These are phyloP conservation scores for Sporisorium scitamineum DNA, from an alignment of 1,284 basidiomycete genomes.

Conservation along the genomic window DNA sequence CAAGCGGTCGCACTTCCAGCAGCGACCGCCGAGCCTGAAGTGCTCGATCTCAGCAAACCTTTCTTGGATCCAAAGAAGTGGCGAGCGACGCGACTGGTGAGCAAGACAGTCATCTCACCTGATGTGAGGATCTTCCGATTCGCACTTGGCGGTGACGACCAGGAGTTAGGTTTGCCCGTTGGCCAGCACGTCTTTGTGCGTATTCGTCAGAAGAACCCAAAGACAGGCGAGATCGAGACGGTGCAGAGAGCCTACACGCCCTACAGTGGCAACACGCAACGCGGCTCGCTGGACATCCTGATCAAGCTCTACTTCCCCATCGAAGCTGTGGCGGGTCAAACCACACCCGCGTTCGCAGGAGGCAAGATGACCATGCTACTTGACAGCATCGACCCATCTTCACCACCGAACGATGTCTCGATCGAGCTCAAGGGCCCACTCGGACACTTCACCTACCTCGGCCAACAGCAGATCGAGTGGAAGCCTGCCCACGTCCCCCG, in stretches of 20 bases:
- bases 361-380: slow-evolving; percentile 76
- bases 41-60: slow-evolving; percentile 50
- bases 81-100: slow-evolving; percentile 73
- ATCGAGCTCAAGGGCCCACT: slow-evolving; percentile 76
- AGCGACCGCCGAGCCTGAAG: slow-evolving; percentile 21
- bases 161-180: slow-evolving; percentile 75
- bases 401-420: slow-evolving; percentile 50
- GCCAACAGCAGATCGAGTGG: slow-evolving; percentile 71
- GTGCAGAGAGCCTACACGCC: slow-evolving; percentile 78
- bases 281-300: slow-evolving; percentile 72
- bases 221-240: slow-evolving; percentile 71
- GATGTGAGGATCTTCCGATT: slow-evolving; percentile 75
- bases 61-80: slow-evolving; percentile 75
- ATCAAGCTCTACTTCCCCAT: slow-evolving; percentile 76
- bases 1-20: not conserved
- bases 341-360: slow-evolving; percentile 65
- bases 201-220: slow-evolving; percentile 62
- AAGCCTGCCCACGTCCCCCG: slow-evolving; percentile 68
- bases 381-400: slow-evolving; percentile 70
- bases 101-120: slow-evolving; percentile 72
- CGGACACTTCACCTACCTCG: slow-evolving; percentile 75
- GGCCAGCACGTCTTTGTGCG: slow-evolving; percentile 76
- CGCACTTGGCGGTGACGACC: slow-evolving; percentile 71
- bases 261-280: slow-evolving; percentile 72
- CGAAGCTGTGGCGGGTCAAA: slow-evolving; percentile 11